A percentile compares a stretch with the other conserved stretches of the same genome.
phyloP scores from a whole-genome alignment of 805 yeast genomes.

The Candida manassasensis region DNA sequence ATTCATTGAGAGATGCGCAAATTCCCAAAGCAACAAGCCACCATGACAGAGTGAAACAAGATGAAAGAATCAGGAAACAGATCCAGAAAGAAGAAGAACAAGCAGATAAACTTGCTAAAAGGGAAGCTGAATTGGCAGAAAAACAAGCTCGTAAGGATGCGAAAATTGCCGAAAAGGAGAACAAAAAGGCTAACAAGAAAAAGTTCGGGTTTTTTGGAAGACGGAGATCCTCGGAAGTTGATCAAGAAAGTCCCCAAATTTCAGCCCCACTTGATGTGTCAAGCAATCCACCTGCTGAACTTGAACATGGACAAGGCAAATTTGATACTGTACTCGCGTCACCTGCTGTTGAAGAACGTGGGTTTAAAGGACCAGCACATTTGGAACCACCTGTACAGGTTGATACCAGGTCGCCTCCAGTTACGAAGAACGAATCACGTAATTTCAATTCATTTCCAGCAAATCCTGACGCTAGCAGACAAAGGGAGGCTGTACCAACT shows the following conservation, averaged over 20 bases:
- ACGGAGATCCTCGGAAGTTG: constrained; percentile 1
- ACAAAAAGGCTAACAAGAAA: constrained; percentile 5
- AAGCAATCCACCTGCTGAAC: neutral
- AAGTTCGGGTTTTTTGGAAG: constrained; percentile 3
- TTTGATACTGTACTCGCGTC: neutral
- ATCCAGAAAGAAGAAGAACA: constrained; percentile 13
- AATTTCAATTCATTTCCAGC: too few relatives aligned
- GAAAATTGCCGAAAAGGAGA: constrained; percentile 8
- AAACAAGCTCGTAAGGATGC: constrained; percentile 12
- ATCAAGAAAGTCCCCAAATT: neutral
- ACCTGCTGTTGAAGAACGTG: neutral
- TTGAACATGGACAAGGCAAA: neutral
- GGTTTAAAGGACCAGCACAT: neutral
- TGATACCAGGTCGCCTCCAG: too few relatives aligned
- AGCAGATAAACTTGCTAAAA: constrained; percentile 11
- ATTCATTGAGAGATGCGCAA: constrained; percentile 24
- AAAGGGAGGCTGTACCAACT: too few relatives aligned
- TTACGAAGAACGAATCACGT: too few relatives aligned
- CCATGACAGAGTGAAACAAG: constrained; percentile 21
- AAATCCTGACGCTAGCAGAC: too few relatives aligned
- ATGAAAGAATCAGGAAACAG: constrained; percentile 12
- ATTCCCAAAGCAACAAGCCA: constrained; percentile 12
- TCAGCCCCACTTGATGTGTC: neutral
- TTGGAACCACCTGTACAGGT: neutral
- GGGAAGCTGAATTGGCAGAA: constrained; percentile 11